Evolutionary conservation across 2,329 filamentous ascomycete genomes (phyloP).

Genomic region (Fusarium oligoseptatum): DNA sequence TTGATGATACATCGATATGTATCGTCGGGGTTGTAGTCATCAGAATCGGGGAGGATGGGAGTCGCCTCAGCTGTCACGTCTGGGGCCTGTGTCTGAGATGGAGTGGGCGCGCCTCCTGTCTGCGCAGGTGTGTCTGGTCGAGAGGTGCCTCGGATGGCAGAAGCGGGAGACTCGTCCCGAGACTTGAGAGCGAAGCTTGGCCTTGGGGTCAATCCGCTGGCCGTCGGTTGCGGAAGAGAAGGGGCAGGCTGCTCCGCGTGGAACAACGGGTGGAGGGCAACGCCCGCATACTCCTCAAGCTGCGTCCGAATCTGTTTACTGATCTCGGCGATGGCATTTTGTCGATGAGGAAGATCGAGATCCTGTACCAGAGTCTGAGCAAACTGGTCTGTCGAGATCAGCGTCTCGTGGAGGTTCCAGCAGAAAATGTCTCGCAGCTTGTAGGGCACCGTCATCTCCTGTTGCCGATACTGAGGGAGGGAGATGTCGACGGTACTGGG

Average conservation of each 20-base stretch:
- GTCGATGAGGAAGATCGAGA: conserved; percentile 86
- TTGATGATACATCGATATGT: conserved; percentile 94
- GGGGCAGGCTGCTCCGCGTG: conserved; percentile 66
- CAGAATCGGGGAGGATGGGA: conserved; percentile 70
- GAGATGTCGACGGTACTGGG: conserved; percentile 76
- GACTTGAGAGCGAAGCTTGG: conserved; percentile 50
- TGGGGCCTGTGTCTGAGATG: conserved; percentile 57
- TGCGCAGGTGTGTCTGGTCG: conserved; percentile 70
- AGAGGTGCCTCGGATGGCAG: conserved; percentile 53
- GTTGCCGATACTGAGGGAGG: conserved; percentile 81
- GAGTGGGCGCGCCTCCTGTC: conserved; percentile 64
- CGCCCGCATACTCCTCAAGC: conserved; percentile 94
- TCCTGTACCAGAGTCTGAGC: conserved; percentile 92
- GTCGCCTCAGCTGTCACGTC: conserved; percentile 79
- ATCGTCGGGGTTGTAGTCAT: conserved; percentile 89
- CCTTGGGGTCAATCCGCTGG: conserved; percentile 46
- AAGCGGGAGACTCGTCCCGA: conserved; percentile 56
- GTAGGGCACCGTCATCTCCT: conserved; percentile 85
- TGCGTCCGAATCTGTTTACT: conserved; percentile 95
- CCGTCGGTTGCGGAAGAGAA: conserved; percentile 36
- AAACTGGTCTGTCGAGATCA: conserved; percentile 96
- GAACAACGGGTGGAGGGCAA: conserved; percentile 93
- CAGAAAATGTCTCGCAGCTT: conserved; percentile 94
- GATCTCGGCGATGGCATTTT: conserved; percentile 80
- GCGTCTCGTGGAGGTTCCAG: conserved; percentile 96